Percentiles rank a stretch among this genome's conserved stretches.
phyloP scores from a whole-genome alignment of 2,329 filamentous ascomycete genomes.

The Aspergillus arachidicola region DNA sequence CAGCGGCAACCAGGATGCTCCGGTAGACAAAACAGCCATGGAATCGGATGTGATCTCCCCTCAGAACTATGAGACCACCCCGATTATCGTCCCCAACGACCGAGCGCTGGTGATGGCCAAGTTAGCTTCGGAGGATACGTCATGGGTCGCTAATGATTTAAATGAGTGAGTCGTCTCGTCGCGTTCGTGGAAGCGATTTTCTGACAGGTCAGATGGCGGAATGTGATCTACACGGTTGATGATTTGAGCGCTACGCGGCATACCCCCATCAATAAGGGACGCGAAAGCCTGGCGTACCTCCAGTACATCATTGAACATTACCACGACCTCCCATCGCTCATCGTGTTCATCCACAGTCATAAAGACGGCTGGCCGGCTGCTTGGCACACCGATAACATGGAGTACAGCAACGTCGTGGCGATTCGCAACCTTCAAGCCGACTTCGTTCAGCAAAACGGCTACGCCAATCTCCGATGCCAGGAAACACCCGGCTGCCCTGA shows the following conservation, averaged over 20 bases:
- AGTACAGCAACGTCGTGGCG: conserved; percentile 57
- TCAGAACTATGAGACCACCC: conserved; percentile 29
- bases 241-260: conserved; percentile 32
- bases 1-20: neutral
- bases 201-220: conserved; percentile 43
- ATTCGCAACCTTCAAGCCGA: conserved; percentile 53
- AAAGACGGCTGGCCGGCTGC: conserved; percentile 46
- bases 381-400: conserved; percentile 62
- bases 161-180: conserved; percentile 39
- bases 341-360: conserved; percentile 61
- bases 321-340: conserved; percentile 51
- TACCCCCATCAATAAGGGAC: conserved; percentile 46
- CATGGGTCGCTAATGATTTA: conserved; percentile 49
- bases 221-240: conserved; percentile 49
- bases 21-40: neutral
- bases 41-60: conserved; percentile 3
- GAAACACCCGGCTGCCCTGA: conserved; percentile 36
- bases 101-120: conserved; percentile 50
- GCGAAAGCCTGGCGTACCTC: conserved; percentile 49
- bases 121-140: conserved; percentile 45
- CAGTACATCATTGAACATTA: conserved; percentile 52
- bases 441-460: conserved; percentile 56
- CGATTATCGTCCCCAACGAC: conserved; percentile 37
- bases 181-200: neutral
- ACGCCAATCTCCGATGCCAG: conserved; percentile 61